Conservation (phyloP, 208 protist genomes). For the Wallacemonas sp. region DNA sequence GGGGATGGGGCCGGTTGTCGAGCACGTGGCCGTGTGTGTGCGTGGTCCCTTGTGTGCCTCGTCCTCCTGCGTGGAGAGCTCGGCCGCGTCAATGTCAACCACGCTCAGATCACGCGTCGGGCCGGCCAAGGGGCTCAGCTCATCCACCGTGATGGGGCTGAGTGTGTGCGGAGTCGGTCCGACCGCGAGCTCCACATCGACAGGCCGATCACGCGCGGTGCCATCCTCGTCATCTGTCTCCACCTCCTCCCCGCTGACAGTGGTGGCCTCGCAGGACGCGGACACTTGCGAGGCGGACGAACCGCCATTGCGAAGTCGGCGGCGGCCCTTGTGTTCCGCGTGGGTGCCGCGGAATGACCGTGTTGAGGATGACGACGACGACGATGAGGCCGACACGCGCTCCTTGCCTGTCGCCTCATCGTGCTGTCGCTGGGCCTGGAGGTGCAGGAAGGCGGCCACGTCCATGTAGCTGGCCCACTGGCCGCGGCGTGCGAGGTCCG, state of each 20-base stretch:
- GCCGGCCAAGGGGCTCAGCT: not conserved
- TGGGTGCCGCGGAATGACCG: no score
- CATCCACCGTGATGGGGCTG: constrained; percentile 12
- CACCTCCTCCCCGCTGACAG: no score
- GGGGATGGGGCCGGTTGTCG: no score
- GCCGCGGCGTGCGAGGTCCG: constrained; percentile 51
- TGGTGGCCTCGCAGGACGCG: no score
- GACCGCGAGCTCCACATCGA: constrained; percentile 7
- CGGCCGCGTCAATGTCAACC: not conserved
- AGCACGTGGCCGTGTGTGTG: no score
- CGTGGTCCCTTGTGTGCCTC: no score
- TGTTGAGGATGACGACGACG: not conserved
- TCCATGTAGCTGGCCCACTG: constrained; percentile 16
- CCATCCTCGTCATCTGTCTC: constrained; percentile 3
- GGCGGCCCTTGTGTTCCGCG: no score
- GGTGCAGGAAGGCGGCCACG: constrained; percentile 4
- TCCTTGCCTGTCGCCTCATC: no score
- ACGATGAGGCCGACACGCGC: not conserved
- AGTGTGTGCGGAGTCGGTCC: not conserved
- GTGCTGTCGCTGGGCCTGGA: constrained; percentile 1
- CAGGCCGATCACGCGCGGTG: not conserved
- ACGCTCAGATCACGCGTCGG: not conserved
- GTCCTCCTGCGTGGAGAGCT: no score
- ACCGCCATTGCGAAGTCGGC: no score
- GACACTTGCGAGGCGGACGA: no score